Evolutionary conservation across 345 rosid genomes (phyloP), one percentile per base, ranked within the genome.

Genomic region (Lumnitzera littorea): DNA sequence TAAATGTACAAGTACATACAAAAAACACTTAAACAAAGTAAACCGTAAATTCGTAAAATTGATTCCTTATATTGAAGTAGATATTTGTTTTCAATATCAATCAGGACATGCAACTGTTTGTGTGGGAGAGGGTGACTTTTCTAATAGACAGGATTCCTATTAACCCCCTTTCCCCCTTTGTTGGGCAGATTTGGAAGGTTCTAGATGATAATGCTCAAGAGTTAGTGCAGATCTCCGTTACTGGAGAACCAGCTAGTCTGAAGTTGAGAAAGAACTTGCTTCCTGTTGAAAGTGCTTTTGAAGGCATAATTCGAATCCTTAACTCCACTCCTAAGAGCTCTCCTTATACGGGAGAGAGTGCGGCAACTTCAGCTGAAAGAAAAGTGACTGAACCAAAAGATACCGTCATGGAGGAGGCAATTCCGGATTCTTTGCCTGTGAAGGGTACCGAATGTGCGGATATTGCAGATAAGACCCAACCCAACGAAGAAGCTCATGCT

Each of bases 181-280:
- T 55, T 49, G 64, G 3, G 31, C 71, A 94, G 99, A 73, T 85
- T 70, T 90, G 95, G 75, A 78, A 74, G 57, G 62, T 74, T 29
- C 23, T 91, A 61, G 86, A 82, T 52, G 80, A 83, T 27, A 77
- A 79, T 53, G 79, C 57, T 57, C 73, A 59, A 15, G 91, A 82
- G 62, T 64, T 75, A 41, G 72, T 78, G 31, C 75, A 78, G 69
- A 62, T 71, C 53, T 51, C 76, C 41, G 46, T 62, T 15, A 58
- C 74, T 13, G 61, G 67, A 51, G 57, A 53, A 27, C 68, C 72
- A 3, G 73, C 81, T 0, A 85, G 76, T 69, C 61, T 53, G 54
- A 72, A 75, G 75, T 54, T 83, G 75, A 78, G 69, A 73, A 79
- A 76, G 74, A 68, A 72, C 73, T 83, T 94, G 62, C 69, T 46